phyloP scores from a whole-genome alignment of 345 rosid genomes.

The Limnanthes douglasii region DNA sequence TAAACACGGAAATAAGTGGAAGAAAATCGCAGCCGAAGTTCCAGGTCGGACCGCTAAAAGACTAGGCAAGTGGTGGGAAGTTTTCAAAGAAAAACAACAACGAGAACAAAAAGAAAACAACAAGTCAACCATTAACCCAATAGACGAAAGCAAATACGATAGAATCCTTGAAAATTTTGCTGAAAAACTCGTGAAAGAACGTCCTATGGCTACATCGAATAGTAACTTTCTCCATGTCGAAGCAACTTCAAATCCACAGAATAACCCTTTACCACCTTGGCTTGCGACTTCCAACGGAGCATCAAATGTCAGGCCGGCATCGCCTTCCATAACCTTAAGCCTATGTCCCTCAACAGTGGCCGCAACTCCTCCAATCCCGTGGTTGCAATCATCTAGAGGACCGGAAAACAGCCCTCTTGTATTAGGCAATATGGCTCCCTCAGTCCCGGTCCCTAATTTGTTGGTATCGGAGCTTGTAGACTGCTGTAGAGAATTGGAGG shows the following conservation, averaged over 20 bases:
- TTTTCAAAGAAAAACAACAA: slow-evolving; percentile 85
- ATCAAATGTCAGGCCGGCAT: slow-evolving; percentile 34
- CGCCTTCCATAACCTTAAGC: slow-evolving; percentile 74
- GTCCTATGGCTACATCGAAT: slow-evolving; percentile 72
- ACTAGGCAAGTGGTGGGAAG: slow-evolving; percentile 99
- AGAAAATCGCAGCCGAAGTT: slow-evolving; percentile 96
- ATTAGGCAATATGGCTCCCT: slow-evolving; percentile 20
- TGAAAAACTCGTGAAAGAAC: slow-evolving; percentile 78
- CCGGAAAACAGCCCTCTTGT: slow-evolving; percentile 30
- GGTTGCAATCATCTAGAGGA: slow-evolving; percentile 70
- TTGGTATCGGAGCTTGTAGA: slow-evolving; percentile 61
- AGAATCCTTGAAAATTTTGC: slow-evolving; percentile 84
- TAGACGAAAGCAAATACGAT: slow-evolving; percentile 87
- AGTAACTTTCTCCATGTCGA: slow-evolving; percentile 53
- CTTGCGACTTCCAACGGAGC: slow-evolving; percentile 60
- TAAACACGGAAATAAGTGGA: slow-evolving; percentile 99
- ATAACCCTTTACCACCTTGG: slow-evolving; percentile 66
- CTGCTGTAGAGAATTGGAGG: slow-evolving; percentile 86
- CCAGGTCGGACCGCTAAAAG: slow-evolving; percentile 94
- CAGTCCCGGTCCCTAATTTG: slow-evolving; percentile 28
- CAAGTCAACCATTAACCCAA: slow-evolving; percentile 41
- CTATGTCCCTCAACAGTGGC: slow-evolving; percentile 69
- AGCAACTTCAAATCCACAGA: slow-evolving; percentile 25
- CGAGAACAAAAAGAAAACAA: slow-evolving; percentile 78
- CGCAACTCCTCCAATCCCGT: slow-evolving; percentile 56